Evolutionary conservation across 306 rosid genomes (phyloP), one percentile per base, ranked within the genome.

Genomic region (Nissolia schottii): DNA sequence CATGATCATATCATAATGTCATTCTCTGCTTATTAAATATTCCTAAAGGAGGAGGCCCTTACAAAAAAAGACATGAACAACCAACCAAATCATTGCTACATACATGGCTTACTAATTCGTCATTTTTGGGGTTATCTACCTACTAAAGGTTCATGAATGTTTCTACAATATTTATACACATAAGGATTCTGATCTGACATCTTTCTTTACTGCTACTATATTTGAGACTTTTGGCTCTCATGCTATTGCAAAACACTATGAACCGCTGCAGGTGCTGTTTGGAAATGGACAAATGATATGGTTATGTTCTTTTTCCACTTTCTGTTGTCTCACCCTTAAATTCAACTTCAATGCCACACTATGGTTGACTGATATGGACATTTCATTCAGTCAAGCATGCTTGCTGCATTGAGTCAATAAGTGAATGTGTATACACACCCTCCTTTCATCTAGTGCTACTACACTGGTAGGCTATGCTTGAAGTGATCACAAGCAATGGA

Each of bases 181-280:
- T 56, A 16, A 10, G 18, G 55, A 19, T 18, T 50, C 3, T 67
- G 18, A 18, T 31, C 13, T 41, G 67, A 18, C 57, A 43, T 57
- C 57, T 43, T 20, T 29, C 15, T 29, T 18, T 49, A 29, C 59
- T 45, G 14, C 41, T 4, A 35, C 41, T 35, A 35, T 13, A 43
- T 2, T n/a, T 43, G 18, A 43, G n/a, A 43, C 19, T 3, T n/a
- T 10, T 45, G 19, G 51, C 8, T 45, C 11, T n/a, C n/a, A 25
- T 58, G 67, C 34, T 2, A 19, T 32, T 6, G 43, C 71, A 73
- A 28, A 51, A 49, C 38, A 25, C 9, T 63, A n/a, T 57, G 25
- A 66, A 73, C 74, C 74, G 22, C 43, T 43, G 74, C 53, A 31
- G 25, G 51, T 56, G 80, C 74, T 43, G 28, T 56, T 29, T 67